Conservation (phyloP, 768 basidiomycete species). For the Trametes punicea region DNA sequence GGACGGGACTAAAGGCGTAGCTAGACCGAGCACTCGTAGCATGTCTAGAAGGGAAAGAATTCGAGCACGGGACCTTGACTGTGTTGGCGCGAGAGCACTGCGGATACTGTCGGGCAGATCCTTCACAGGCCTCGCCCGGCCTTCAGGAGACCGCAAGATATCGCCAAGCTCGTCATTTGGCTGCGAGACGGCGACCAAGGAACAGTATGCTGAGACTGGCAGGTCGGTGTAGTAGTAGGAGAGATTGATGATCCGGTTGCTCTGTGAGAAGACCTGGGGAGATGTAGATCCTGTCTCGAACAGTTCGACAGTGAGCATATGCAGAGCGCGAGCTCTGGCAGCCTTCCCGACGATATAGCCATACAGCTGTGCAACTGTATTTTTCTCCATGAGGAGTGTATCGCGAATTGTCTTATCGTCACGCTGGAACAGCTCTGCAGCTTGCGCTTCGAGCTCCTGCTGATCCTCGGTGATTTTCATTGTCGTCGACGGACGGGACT, state of each 20-base stretch:
- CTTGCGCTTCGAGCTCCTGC: conserved; percentile 1
- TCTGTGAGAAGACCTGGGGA: conserved; percentile 46
- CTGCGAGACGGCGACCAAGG: conserved; percentile 53
- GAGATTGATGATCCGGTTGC: conserved; percentile 56
- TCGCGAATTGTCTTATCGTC: conserved; percentile 56
- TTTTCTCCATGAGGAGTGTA: conserved; percentile 64
- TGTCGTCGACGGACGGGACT: conserved; percentile 8
- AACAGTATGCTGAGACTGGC: conserved; percentile 61
- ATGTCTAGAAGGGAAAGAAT: conserved; percentile 61
- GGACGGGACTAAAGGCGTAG: conserved; percentile 53
- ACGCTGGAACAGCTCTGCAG: conserved; percentile 50
- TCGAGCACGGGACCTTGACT: conserved; percentile 54
- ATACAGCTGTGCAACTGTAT: conserved; percentile 68
- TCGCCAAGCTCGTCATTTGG: conserved; percentile 55
- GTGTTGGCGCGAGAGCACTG: conserved; percentile 52
- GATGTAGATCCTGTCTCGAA: conserved; percentile 42
- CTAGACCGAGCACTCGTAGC: conserved; percentile 54
- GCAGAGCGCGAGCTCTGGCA: conserved; percentile 60
- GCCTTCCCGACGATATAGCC: conserved; percentile 71
- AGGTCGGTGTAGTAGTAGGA: conserved; percentile 62
- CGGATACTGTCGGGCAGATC: conserved; percentile 52
- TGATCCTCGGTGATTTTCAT: background rate
- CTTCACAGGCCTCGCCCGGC: conserved; percentile 46
- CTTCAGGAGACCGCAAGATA: conserved; percentile 47
- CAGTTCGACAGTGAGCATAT: conserved; percentile 49